phyloP scores from a whole-genome alignment of 1,284 basidiomycete species.

The Cryptococcus neoformans region DNA sequence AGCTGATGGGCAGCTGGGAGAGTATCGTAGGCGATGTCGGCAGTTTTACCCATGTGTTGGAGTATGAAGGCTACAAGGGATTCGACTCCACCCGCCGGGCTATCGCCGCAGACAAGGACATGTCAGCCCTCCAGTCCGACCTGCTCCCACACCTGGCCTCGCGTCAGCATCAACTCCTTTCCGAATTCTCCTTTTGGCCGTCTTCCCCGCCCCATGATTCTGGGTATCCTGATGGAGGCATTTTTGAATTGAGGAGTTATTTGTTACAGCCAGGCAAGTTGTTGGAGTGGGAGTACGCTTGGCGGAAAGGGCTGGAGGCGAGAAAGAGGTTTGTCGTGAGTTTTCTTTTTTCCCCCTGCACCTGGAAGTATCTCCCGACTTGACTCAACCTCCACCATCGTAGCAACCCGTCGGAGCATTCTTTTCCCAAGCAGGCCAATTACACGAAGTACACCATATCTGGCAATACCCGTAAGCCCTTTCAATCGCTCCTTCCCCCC shows the following conservation, averaged over 20 bases:
- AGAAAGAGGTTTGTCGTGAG: constrained; percentile 67
- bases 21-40: constrained; percentile 79
- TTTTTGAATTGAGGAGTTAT: constrained; percentile 89
- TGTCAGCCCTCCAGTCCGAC: constrained; percentile 26
- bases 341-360: constrained; percentile 10
- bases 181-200: constrained; percentile 92
- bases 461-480: constrained; percentile 83
- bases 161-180: constrained; percentile 72
- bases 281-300: constrained; percentile 88
- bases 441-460: constrained; percentile 88
- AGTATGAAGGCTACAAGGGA: constrained; percentile 84
- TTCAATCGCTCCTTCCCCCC: neutral
- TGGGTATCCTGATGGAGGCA: constrained; percentile 61
- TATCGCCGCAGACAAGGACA: constrained; percentile 11
- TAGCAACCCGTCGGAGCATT: constrained; percentile 82
- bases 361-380: too few species aligned
- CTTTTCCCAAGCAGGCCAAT: constrained; percentile 86
- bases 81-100: constrained; percentile 55
- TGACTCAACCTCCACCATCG: neutral
- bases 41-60: constrained; percentile 67
- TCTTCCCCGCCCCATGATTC: constrained; percentile 74
- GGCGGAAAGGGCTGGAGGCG: constrained; percentile 86
- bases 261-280: constrained; percentile 68
- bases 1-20: constrained; percentile 90
- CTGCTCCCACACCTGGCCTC: constrained; percentile 70